phyloP scores from a whole-genome alignment of 805 yeast species.

The Yamadazyma takamatsuzukensis region DNA sequence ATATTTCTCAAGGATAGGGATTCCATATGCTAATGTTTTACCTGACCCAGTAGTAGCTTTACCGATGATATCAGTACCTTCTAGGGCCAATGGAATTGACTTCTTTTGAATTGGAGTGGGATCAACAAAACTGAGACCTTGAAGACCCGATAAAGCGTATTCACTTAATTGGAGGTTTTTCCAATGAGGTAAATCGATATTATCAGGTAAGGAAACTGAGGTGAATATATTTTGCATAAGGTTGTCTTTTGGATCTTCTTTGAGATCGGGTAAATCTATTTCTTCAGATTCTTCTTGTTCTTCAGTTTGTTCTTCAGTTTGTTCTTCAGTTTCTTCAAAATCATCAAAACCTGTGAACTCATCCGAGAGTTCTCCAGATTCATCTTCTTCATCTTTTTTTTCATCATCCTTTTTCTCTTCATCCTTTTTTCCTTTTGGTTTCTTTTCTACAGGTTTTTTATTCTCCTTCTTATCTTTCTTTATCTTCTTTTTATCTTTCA shows the following conservation, averaged over 20 bases:
- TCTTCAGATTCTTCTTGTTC: constrained; percentile 18
- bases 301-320: constrained; percentile 17
- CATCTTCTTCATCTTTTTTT: constrained; percentile 20
- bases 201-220: constrained; percentile 27
- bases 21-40: constrained; percentile 92
- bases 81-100: constrained; percentile 70
- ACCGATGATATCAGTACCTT: constrained; percentile 82
- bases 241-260: constrained; percentile 11
- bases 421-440: constrained; percentile 12
- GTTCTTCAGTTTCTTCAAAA: constrained; percentile 9
- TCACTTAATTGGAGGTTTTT: constrained; percentile 47
- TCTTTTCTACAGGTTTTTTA: constrained; percentile 8
- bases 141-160: constrained; percentile 60
- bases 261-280: constrained; percentile 17
- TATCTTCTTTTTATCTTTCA: constrained; percentile 29
- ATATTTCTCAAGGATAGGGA: constrained; percentile 78
- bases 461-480: constrained; percentile 13
- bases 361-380: constrained; percentile 9
- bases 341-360: constrained; percentile 18
- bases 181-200: constrained; percentile 61
- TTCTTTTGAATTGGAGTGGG: constrained; percentile 86
- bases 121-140: constrained; percentile 49
- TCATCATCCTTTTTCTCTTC: constrained; percentile 14
- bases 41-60: constrained; percentile 98
- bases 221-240: constrained; percentile 21